Conservation (phyloP, 1,139 yeast species). For the Zygoascus sp. region DNA sequence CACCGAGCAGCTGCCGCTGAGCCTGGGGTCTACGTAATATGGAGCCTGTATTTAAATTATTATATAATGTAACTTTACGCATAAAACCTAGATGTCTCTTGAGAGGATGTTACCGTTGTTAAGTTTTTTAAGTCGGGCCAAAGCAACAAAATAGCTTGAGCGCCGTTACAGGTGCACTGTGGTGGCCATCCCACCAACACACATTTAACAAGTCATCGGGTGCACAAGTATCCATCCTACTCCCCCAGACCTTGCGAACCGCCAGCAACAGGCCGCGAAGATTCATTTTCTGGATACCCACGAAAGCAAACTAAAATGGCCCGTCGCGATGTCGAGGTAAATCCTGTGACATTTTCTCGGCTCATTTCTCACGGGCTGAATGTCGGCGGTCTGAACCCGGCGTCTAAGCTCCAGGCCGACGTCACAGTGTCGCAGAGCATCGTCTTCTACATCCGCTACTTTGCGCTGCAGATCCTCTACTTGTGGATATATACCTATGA, state of each 20-base stretch:
- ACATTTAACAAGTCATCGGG: background rate
- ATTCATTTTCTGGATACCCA: too few relatives aligned
- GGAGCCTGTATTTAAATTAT: constrained; percentile 8
- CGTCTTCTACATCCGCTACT: constrained; percentile 9
- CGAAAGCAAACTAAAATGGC: constrained; percentile 5
- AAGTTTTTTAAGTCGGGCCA: too few relatives aligned
- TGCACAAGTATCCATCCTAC: background rate
- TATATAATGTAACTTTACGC: constrained; percentile 4
- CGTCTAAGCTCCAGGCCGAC: constrained; percentile 11
- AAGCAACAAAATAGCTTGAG: too few relatives aligned
- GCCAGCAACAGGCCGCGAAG: too few relatives aligned
- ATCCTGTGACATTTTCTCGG: constrained; percentile 11
- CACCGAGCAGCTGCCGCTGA: constrained; percentile 24
- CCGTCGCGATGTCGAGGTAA: constrained; percentile 8
- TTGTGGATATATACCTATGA: constrained; percentile 8
- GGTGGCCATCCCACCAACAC: too few relatives aligned
- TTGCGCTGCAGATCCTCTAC: constrained; percentile 9
- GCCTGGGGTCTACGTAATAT: constrained; percentile 16
- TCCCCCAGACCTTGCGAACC: background rate
- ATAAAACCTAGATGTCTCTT: too few relatives aligned
- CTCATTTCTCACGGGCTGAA: constrained; percentile 11
- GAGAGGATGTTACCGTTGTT: too few relatives aligned
- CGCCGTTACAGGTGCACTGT: too few relatives aligned
- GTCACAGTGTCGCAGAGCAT: constrained; percentile 5
- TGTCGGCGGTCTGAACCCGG: constrained; percentile 12